Evolutionary conservation across 2,329 filamentous ascomycete species (phyloP).

Genomic region (Diaporthe helianthi): DNA sequence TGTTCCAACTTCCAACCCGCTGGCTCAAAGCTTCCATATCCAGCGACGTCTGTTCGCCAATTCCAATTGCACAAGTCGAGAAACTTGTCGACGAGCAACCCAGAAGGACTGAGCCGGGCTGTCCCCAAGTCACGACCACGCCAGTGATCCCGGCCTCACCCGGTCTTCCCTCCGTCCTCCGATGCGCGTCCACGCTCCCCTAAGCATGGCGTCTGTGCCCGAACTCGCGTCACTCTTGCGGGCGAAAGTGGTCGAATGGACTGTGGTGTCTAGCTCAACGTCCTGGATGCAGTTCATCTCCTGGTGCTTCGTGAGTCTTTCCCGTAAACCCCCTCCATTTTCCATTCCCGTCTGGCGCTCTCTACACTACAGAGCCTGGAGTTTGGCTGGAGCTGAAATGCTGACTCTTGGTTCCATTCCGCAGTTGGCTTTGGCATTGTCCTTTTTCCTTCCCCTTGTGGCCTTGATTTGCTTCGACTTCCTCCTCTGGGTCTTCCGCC

Average conservation of each 20-base stretch:
- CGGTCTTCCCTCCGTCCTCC: background rate
- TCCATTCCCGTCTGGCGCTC: background rate
- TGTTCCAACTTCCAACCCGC: background rate
- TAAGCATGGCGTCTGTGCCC: conserved; percentile 29
- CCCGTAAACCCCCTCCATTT: background rate
- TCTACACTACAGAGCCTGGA: background rate
- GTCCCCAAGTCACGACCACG: background rate
- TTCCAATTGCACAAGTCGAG: background rate
- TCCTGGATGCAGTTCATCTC: conserved; percentile 39
- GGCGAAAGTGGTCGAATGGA: conserved; percentile 36
- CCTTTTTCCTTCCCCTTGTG: conserved; percentile 55
- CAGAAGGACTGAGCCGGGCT: background rate
- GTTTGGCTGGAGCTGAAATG: background rate
- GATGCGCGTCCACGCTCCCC: conserved; percentile 25
- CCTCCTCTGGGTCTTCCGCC: conserved; percentile 60
- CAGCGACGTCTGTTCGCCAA: conserved; percentile 17
- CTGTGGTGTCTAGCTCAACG: conserved; percentile 35
- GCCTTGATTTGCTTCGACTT: conserved; percentile 60
- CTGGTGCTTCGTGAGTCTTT: conserved; percentile 40
- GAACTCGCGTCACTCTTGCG: conserved; percentile 30
- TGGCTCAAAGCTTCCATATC: background rate
- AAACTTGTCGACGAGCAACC: background rate
- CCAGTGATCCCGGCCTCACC: background rate
- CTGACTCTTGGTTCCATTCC: background rate
- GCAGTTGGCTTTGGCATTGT: conserved; percentile 53